These are phyloP conservation scores for Fusarium devonianum DNA, from an alignment of 2,329 filamentous ascomycete genomes.

Conservation along the genomic window DNA sequence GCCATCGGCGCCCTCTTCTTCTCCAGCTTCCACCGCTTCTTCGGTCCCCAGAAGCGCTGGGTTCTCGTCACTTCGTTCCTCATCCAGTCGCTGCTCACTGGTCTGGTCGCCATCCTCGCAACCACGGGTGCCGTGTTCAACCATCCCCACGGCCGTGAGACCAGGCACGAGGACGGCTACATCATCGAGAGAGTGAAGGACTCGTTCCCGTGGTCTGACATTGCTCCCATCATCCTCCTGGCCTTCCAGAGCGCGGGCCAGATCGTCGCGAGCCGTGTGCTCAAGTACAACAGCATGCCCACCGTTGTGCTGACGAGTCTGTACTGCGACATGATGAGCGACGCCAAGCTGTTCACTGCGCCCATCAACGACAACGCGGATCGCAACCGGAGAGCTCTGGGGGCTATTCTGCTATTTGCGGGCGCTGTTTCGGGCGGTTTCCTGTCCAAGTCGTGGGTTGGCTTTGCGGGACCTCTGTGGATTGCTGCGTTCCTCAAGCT, in stretches of 20 bases:
- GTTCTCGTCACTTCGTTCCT: slow-evolving; percentile 35
- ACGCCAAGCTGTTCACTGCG: slow-evolving; percentile 37
- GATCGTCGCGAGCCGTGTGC: slow-evolving; percentile 37
- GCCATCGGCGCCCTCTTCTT: slow-evolving; percentile 39
- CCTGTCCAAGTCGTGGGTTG: slow-evolving; percentile 40
- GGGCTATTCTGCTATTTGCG: slow-evolving; percentile 34
- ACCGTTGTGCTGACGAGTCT: slow-evolving; percentile 39
- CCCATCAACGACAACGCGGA: slow-evolving; percentile 38
- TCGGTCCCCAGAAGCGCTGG: slow-evolving; percentile 41
- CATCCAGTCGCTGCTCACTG: slow-evolving; percentile 34
- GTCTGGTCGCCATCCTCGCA: slow-evolving; percentile 37
- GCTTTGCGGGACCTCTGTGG: slow-evolving; percentile 40
- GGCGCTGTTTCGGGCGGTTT: slow-evolving; percentile 38
- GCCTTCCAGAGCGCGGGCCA: slow-evolving; percentile 41
- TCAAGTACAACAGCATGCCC: slow-evolving; percentile 41
- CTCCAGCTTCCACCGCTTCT: slow-evolving; percentile 38
- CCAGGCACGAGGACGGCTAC: slow-evolving; percentile 24
- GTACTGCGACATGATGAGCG: slow-evolving; percentile 42
- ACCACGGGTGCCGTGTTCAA: slow-evolving; percentile 37
- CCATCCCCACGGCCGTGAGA: slow-evolving; percentile 23
- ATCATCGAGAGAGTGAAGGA: slow-evolving; percentile 36
- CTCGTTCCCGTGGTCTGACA: slow-evolving; percentile 35
- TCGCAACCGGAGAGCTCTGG: slow-evolving; percentile 30
- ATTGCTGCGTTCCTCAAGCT: slow-evolving; percentile 39
- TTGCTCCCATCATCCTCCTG: slow-evolving; percentile 36